Evolutionary conservation across 768 basidiomycete species (phyloP), one percentile per base, ranked within the genome.

Genomic region (Naganishia vaughanmartiniae): DNA sequence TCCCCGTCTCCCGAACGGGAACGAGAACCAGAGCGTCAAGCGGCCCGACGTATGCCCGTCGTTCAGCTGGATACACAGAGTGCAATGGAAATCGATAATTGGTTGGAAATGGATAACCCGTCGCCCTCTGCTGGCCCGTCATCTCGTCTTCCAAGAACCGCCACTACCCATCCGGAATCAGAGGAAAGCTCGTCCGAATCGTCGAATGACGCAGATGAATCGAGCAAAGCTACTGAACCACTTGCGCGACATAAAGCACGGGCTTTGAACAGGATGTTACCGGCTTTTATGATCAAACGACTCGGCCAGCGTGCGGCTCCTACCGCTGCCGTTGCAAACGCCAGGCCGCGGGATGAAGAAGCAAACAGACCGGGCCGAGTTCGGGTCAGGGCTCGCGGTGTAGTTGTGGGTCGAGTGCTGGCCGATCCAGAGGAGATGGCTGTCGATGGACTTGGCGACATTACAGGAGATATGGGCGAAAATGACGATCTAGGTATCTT

Each of bases 241-340:
- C 48, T 58, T 39, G 17, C 57, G 24, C 31, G 57, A 1, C 11
- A n/a, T 15, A 58, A 58, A 17, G 57, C 34, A 31, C 31, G 34
- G 9, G 57, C 57, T 39, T 39, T 58, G 33, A 58, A 58, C 11
- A 31, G 57, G 34, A 58, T 89, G 84, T 81, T 87, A 81, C 88
- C 88, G 4, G 82, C 82, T 14, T 84, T 83, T 58, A 85, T 88
- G 85, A 78, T 86, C 55, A 76, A 83, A 19, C 57, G 57, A 24
- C 57, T 58, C 21, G 57, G 19, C 2, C 2, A 7, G 19, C 12
- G 34, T 30, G 33, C 34, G 6, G n/a, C 34, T 12, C 33, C 33
- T 21, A n/a, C 48, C n/a, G 48, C 48, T 24, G n/a, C 48, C n/a
- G 39, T 15, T 9, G 46, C 7, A 15, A 51, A 51, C 14, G 48